A percentile compares a stretch with the other conserved stretches of the same genome.
These are phyloP conservation scores for Verbascum thapsus DNA, from an alignment of 257 asterid species.

Conservation along the genomic window DNA sequence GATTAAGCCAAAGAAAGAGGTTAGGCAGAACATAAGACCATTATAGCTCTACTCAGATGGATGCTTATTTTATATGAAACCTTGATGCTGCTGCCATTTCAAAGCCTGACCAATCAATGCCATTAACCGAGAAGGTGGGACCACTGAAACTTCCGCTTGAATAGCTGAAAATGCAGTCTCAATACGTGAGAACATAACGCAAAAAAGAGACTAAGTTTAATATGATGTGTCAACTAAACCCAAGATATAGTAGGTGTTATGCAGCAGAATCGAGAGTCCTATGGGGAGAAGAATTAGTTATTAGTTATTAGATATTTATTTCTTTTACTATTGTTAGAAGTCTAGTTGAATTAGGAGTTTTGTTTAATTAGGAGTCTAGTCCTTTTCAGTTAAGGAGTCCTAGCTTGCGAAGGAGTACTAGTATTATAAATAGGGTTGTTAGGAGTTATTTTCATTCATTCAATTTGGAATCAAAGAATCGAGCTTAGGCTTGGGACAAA, in stretches of 20 bases:
- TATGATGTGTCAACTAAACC: slow-evolving; percentile 18
- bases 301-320: too few species aligned
- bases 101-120: slow-evolving; percentile 98
- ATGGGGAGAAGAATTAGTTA: too few species aligned
- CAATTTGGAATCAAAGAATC: too few species aligned
- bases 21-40: slow-evolving; percentile 2
- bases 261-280: too few species aligned
- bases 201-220: slow-evolving; percentile 15
- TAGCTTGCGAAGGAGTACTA: too few species aligned
- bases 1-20: slow-evolving; percentile 30
- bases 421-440: too few species aligned
- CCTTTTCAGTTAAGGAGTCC: too few species aligned
- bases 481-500: too few species aligned
- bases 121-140: slow-evolving; percentile 95
- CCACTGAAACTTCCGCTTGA: slow-evolving; percentile 98
- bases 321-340: too few species aligned
- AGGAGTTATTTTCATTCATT: too few species aligned
- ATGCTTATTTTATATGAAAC: slow-evolving; percentile 40
- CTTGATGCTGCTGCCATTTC: slow-evolving; percentile 99
- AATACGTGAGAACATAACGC: slow-evolving; percentile 29
- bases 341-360: too few species aligned
- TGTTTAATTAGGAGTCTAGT: too few species aligned
- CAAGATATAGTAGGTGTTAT: slow-evolving; percentile 19
- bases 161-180: slow-evolving; percentile 59
- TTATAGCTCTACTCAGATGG: slow-evolving; percentile 21